Conservation (phyloP, 768 basidiomycete genomes). For the Lactarius psammicola region DNA sequence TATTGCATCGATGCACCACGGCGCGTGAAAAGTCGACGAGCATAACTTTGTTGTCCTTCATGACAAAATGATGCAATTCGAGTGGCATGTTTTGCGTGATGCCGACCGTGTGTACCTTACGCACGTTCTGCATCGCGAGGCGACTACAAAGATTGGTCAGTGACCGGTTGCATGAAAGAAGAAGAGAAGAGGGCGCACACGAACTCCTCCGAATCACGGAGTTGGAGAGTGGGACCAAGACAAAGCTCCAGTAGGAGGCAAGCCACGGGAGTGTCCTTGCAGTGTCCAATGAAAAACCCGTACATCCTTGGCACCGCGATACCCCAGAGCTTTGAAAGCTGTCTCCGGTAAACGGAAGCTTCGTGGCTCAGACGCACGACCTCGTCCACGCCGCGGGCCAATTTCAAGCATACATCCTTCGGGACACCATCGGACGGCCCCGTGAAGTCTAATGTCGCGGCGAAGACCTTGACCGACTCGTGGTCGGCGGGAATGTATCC, state of each 20-base stretch:
- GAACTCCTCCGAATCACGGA: constrained; percentile 6
- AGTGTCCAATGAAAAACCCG: constrained; percentile 17
- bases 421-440: constrained; percentile 13
- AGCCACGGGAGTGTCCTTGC: constrained; percentile 11
- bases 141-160: not conserved
- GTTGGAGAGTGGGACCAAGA: not conserved
- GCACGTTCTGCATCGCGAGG: constrained; percentile 21
- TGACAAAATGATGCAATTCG: constrained; percentile 24
- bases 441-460: constrained; percentile 15
- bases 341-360: constrained; percentile 20
- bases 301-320: constrained; percentile 24
- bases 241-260: constrained; percentile 24
- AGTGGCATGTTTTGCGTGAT: constrained; percentile 21
- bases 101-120: constrained; percentile 17
- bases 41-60: constrained; percentile 21
- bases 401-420: constrained; percentile 15
- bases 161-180: not conserved
- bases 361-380: constrained; percentile 22
- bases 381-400: constrained; percentile 22
- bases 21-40: constrained; percentile 24
- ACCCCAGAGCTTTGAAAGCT: constrained; percentile 21
- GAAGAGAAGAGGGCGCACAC: constrained; percentile 5
- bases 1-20: constrained; percentile 18
- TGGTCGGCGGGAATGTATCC: not conserved
- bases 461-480: constrained; percentile 10